Conservation (phyloP, 2,329 filamentous ascomycete genomes). For the Botrytis aclada region DNA sequence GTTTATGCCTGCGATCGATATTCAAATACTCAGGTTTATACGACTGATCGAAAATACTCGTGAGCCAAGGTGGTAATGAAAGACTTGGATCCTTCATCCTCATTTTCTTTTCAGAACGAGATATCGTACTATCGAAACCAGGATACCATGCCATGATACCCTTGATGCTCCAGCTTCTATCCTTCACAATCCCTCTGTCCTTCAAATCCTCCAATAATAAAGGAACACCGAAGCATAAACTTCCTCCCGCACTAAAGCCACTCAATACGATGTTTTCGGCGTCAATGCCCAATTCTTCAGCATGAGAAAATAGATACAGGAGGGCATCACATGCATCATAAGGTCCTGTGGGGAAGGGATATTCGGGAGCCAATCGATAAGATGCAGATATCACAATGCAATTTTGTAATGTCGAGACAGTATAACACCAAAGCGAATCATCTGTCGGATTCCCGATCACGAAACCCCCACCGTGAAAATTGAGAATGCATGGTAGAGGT, state of each 20-base stretch:
- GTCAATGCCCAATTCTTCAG: conserved; percentile 26
- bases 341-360: conserved; percentile 45
- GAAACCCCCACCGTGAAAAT: conserved; percentile 41
- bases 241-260: conserved; percentile 47
- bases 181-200: conserved; percentile 5
- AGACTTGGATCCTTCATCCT: background rate
- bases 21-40: conserved; percentile 23
- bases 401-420: conserved; percentile 40
- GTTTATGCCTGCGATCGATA: conserved; percentile 18
- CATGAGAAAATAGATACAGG: conserved; percentile 38
- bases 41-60: conserved; percentile 22
- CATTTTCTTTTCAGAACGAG: conserved; percentile 17
- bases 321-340: conserved; percentile 47
- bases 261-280: conserved; percentile 41
- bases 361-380: conserved; percentile 47
- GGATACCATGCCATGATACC: conserved; percentile 15
- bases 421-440: conserved; percentile 38
- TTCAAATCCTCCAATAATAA: conserved; percentile 21
- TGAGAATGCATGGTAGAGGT: conserved; percentile 36
- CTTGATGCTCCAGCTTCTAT: background rate
- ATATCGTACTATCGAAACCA: conserved; percentile 18
- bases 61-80: conserved; percentile 5
- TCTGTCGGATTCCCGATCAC: conserved; percentile 37
- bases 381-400: conserved; percentile 44
- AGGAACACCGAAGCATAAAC: conserved; percentile 23